Conservation (phyloP, 345 rosid genomes). For the Lagerstroemia speciosa region DNA sequence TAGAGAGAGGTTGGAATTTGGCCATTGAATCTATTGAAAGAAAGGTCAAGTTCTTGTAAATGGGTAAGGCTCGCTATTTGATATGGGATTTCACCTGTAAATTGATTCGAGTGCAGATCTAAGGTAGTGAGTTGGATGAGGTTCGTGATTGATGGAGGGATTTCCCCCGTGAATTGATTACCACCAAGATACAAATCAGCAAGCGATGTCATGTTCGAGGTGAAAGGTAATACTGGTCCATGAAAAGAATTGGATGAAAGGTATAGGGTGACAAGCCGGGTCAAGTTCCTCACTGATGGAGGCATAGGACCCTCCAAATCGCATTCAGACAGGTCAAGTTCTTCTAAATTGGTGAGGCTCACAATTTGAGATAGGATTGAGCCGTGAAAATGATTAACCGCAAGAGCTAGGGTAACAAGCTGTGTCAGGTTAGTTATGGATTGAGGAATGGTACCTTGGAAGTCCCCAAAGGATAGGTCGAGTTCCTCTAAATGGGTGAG, state of each 20-base stretch:
- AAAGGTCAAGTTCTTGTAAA: not conserved
- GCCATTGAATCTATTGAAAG: constrained; percentile 11
- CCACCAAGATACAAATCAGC: fast-evolving
- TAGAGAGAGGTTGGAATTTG: constrained; percentile 9
- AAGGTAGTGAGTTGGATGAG: not conserved
- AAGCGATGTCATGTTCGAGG: constrained; percentile 4
- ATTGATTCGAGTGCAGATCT: fast-evolving
- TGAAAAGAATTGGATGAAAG: not conserved
- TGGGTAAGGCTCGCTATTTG: constrained; percentile 9
- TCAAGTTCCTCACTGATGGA: not conserved
- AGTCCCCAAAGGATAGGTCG: too few relatives aligned
- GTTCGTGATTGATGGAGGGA: constrained; percentile 8
- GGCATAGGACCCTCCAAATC: not conserved
- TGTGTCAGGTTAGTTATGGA: not conserved
- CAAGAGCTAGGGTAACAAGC: constrained; percentile 3
- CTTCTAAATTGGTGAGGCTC: not conserved
- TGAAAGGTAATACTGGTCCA: not conserved
- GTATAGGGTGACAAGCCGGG: not conserved
- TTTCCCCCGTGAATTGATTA: constrained; percentile 6
- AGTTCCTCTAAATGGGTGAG: too few relatives aligned
- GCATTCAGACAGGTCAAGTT: not conserved
- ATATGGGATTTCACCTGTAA: constrained; percentile 12
- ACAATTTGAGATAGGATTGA: constrained; percentile 5
- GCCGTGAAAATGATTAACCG: not conserved
- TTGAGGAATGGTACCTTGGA: too few relatives aligned